Evolutionary conservation across 495 filamentous ascomycete genomes (phyloP).

Genomic region (Amniculicola lignicola): DNA sequence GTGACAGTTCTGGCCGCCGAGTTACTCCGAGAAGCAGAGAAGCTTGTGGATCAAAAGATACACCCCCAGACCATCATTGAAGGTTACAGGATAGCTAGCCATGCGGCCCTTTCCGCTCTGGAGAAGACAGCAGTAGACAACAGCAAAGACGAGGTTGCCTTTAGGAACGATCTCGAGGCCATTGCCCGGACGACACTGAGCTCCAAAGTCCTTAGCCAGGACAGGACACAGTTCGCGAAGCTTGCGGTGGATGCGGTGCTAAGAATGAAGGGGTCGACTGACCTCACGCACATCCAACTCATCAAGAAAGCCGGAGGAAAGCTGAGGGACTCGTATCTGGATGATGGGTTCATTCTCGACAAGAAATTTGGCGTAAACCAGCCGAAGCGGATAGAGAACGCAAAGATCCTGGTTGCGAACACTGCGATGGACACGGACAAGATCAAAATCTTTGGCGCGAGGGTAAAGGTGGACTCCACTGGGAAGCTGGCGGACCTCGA

Average conservation of each 20-base stretch:
- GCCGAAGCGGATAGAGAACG: slow-evolving; percentile 93
- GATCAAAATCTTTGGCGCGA: slow-evolving; percentile 98
- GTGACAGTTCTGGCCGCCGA: slow-evolving; percentile 94
- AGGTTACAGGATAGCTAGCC: slow-evolving; percentile 93
- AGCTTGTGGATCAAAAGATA: slow-evolving; percentile 94
- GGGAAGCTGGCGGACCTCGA: slow-evolving; percentile 95
- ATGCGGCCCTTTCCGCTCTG: slow-evolving; percentile 78
- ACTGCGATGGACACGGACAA: slow-evolving; percentile 99
- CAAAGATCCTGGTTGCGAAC: slow-evolving; percentile 95
- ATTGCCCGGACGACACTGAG: slow-evolving; percentile 96
- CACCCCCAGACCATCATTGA: slow-evolving; percentile 99
- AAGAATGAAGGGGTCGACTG: slow-evolving; percentile 83
- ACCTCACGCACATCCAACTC: slow-evolving; percentile 96
- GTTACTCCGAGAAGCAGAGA: slow-evolving; percentile 92
- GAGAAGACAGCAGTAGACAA: slow-evolving; percentile 84
- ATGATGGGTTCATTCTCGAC: slow-evolving; percentile 97
- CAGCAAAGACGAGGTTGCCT: slow-evolving; percentile 73
- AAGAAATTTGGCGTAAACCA: slow-evolving; percentile 99
- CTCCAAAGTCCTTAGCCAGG: slow-evolving; percentile 94
- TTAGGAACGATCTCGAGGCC: slow-evolving; percentile 82
- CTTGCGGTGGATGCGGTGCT: slow-evolving; percentile 92
- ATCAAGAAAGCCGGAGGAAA: slow-evolving; percentile 99
- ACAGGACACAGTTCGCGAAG: slow-evolving; percentile 85
- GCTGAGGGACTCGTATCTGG: slow-evolving; percentile 92
- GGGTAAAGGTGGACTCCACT: slow-evolving; percentile 91